phyloP scores from a whole-genome alignment of 2,329 filamentous ascomycete genomes.

The Endoconidiophora laricicola region DNA sequence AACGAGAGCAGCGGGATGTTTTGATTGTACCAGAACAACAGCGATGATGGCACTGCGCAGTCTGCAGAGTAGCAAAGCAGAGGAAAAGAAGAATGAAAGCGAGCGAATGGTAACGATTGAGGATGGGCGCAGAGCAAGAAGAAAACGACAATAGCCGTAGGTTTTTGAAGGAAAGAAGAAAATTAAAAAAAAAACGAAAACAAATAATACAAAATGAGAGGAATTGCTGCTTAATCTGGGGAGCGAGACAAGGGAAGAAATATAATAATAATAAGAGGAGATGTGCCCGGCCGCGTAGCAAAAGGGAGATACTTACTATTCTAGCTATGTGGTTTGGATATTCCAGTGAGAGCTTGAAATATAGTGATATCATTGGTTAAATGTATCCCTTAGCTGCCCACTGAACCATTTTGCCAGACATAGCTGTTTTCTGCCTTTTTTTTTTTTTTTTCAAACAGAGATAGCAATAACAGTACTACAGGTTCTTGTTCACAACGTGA shows the following conservation, averaged over 20 bases:
- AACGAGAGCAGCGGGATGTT: conserved; percentile 15
- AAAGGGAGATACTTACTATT: too few relatives aligned
- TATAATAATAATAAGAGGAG: too few relatives aligned
- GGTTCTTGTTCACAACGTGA: neutral
- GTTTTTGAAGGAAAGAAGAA: neutral
- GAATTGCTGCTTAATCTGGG: neutral
- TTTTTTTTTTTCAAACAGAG: neutral
- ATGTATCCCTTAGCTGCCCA: too few relatives aligned
- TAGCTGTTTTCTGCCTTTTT: neutral
- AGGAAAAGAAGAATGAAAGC: neutral
- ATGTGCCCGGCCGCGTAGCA: too few relatives aligned
- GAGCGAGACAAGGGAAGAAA: too few relatives aligned
- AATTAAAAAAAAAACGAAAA: neutral
- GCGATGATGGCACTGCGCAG: conserved; percentile 13
- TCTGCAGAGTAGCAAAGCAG: conserved; percentile 19
- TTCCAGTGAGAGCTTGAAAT: too few relatives aligned
- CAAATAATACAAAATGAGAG: conserved; percentile 8
- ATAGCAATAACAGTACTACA: neutral
- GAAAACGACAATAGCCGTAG: neutral
- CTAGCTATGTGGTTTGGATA: neutral
- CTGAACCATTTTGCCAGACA: too few relatives aligned
- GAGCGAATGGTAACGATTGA: neutral
- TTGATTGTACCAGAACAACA: too few relatives aligned
- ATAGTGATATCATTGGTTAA: too few relatives aligned
- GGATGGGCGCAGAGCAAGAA: neutral